Conservation (phyloP, 306 rosid genomes). For the Phaseolus lunatus region DNA sequence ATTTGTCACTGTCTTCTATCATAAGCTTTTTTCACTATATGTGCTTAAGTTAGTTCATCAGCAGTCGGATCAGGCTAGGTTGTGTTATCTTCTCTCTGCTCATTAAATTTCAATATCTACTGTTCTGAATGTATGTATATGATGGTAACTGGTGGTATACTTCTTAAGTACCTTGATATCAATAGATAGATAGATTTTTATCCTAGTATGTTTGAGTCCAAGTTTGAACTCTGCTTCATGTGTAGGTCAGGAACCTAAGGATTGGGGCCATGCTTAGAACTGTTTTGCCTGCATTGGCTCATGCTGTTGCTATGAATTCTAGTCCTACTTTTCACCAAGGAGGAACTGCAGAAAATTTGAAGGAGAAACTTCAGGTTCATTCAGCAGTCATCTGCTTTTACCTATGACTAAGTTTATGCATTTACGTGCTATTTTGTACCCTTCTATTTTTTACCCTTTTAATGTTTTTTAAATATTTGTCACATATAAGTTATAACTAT, state of each 20-base stretch:
- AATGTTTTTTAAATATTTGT: background rate
- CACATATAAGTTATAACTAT: background rate
- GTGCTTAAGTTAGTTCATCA: background rate
- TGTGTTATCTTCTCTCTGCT: background rate
- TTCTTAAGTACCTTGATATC: background rate
- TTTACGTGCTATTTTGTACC: constrained; percentile 7
- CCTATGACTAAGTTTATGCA: background rate
- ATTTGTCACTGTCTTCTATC: background rate
- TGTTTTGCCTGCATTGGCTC: constrained; percentile 88
- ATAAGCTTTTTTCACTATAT: background rate
- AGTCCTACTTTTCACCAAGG: constrained; percentile 50
- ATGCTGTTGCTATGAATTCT: constrained; percentile 78
- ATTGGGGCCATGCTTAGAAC: constrained; percentile 95
- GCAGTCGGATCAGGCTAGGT: constrained; percentile 7
- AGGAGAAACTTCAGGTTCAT: constrained; percentile 85
- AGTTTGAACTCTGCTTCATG: constrained; percentile 38
- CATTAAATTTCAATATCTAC: constrained; percentile 5
- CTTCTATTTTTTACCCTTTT: background rate
- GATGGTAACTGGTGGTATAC: constrained; percentile 12
- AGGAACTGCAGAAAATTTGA: constrained; percentile 63
- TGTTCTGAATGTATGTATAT: constrained; percentile 7
- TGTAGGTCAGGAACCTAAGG: constrained; percentile 82
- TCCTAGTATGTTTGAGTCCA: constrained; percentile 4
- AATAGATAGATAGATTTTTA: background rate
- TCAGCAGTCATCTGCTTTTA: constrained; percentile 31